Evolutionary conservation across 129 eudicot species (phyloP).

Genomic region (carrot (Daucus carota)): DNA sequence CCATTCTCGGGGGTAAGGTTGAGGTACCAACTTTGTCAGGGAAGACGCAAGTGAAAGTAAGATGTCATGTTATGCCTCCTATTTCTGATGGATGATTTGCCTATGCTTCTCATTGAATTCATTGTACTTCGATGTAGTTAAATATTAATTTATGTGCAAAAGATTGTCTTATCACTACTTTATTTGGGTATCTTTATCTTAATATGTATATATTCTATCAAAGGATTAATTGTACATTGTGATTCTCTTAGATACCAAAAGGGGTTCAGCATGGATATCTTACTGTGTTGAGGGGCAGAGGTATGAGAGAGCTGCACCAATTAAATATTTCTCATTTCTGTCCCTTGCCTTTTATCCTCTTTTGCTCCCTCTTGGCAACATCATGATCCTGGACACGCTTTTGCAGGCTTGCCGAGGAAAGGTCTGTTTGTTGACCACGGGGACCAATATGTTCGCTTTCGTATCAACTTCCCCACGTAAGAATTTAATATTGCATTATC

Average conservation of each 20-base stretch:
- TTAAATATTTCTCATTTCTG: background rate
- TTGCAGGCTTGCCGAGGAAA: conserved; percentile 63
- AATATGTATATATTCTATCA: background rate
- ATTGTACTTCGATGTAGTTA: background rate
- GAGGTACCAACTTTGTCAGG: conserved; percentile 87
- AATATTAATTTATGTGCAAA: background rate
- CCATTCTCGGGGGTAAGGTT: conserved; percentile 82
- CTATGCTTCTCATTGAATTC: background rate
- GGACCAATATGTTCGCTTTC: conserved; percentile 75
- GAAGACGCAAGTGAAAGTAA: conserved; percentile 55
- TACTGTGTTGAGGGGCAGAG: conserved; percentile 62
- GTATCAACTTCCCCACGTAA: conserved; percentile 67
- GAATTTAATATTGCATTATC: conserved; percentile 12
- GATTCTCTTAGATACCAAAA: conserved; percentile 61
- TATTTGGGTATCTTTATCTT: background rate
- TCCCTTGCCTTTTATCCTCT: background rate
- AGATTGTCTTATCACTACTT: background rate
- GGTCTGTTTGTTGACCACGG: conserved; percentile 67
- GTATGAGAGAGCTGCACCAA: conserved; percentile 20
- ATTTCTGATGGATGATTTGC: background rate
- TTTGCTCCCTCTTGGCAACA: background rate
- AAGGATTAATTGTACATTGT: background rate
- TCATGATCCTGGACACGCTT: conserved; percentile 12
- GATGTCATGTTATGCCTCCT: conserved; percentile 15
- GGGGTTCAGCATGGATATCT: conserved; percentile 94